phyloP scores from a whole-genome alignment of 306 rosid genomes.

The Corylus americana region DNA sequence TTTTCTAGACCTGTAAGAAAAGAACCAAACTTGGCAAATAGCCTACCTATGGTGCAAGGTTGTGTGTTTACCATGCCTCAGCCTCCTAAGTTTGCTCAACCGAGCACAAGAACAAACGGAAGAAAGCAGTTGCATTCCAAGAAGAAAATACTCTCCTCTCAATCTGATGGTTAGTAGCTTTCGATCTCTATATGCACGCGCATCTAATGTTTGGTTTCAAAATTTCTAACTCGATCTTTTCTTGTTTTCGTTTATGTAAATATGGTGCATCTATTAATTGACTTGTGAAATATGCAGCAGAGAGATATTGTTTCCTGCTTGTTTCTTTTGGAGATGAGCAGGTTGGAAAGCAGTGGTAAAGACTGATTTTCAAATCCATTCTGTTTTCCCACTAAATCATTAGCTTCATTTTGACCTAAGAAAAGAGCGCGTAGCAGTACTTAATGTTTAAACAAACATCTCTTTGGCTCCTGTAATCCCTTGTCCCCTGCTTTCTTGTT shows the following conservation, averaged over 20 bases:
- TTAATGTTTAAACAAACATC: neutral
- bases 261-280: neutral
- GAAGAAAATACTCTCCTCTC: constrained; percentile 30
- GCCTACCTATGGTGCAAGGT: constrained; percentile 32
- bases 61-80: constrained; percentile 36
- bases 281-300: neutral
- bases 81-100: constrained; percentile 60
- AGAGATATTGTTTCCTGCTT: constrained; percentile 1
- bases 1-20: constrained; percentile 50
- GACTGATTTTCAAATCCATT: neutral
- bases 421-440: neutral
- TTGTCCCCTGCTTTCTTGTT: too few species aligned
- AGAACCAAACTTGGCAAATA: constrained; percentile 23
- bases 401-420: neutral
- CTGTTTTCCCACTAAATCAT: neutral
- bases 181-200: neutral
- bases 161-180: constrained; percentile 42
- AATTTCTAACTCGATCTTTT: neutral
- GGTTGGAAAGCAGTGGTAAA: neutral
- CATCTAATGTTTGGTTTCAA: neutral
- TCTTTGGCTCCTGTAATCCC: neutral
- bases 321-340: neutral
- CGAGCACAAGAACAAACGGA: constrained; percentile 26
- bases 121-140: constrained; percentile 31
- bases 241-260: neutral